Percentiles rank a stretch among this genome's conserved stretches.
phyloP scores from a whole-genome alignment of 352 stramenopile genomes.

The Phytophthora pini region DNA sequence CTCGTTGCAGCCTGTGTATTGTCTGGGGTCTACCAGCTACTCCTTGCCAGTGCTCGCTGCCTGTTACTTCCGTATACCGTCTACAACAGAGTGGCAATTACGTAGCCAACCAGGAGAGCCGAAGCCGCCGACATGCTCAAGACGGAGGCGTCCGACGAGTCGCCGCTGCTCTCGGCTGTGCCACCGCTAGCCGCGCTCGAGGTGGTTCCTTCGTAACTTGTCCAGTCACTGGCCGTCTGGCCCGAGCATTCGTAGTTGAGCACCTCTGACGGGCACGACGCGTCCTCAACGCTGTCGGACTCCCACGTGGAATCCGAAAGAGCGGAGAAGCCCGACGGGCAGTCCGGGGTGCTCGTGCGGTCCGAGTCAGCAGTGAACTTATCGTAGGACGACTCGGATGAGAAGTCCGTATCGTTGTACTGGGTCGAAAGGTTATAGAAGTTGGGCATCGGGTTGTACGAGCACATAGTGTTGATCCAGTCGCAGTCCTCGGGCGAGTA shows the following conservation, averaged over 20 bases:
- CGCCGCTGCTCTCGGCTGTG: conserved; percentile 26
- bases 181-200: conserved; percentile 36
- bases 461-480: conserved; percentile 55
- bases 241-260: conserved; percentile 53
- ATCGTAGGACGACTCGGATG: conserved; percentile 40
- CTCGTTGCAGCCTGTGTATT: conserved; percentile 35
- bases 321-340: conserved; percentile 37
- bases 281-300: conserved; percentile 33
- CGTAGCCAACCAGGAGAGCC: conserved; percentile 14
- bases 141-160: conserved; percentile 28
- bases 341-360: conserved; percentile 29
- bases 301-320: conserved; percentile 43
- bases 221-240: conserved; percentile 59
- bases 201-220: conserved; percentile 38
- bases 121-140: conserved; percentile 22
- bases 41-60: conserved; percentile 11
- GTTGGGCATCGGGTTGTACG: conserved; percentile 83
- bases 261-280: conserved; percentile 38
- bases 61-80: not conserved
- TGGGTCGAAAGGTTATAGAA: conserved; percentile 66
- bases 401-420: conserved; percentile 66
- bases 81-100: conserved; percentile 17
- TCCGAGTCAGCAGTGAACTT: conserved; percentile 40
- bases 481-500: conserved; percentile 79
- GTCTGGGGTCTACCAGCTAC: conserved; percentile 19